phyloP scores from a whole-genome alignment of 495 filamentous ascomycete genomes.

The Xylaria telfairii region DNA sequence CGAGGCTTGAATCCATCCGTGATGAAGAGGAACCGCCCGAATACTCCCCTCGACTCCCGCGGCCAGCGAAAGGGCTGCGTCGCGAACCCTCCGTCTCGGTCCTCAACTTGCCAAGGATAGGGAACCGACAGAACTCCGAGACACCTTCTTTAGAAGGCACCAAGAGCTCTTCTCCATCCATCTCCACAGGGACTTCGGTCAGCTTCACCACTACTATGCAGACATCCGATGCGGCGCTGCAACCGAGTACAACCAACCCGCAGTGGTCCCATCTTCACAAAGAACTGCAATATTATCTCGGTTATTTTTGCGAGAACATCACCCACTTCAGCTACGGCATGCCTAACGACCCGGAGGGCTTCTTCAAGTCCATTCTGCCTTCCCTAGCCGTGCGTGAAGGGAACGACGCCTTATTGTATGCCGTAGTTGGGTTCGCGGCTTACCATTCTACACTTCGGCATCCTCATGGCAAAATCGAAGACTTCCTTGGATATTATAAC shows the following conservation, averaged over 20 bases:
- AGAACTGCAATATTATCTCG: constrained; percentile 79
- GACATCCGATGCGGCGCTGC: constrained; percentile 36
- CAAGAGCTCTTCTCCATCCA: constrained; percentile 57
- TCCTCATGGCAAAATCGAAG: constrained; percentile 71
- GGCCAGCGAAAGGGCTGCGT: constrained; percentile 46
- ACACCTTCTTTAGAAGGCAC: constrained; percentile 56
- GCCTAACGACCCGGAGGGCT: constrained; percentile 68
- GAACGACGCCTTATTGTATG: constrained; percentile 80
- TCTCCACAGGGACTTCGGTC: constrained; percentile 47
- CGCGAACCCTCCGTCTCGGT: constrained; percentile 52
- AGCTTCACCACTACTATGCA: constrained; percentile 41
- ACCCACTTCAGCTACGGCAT: constrained; percentile 82
- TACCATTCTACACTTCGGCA: constrained; percentile 80
- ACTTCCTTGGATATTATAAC: constrained; percentile 91
- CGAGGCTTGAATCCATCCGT: constrained; percentile 64
- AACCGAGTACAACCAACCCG: constrained; percentile 29
- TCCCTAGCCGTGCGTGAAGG: constrained; percentile 72
- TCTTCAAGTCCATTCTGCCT: constrained; percentile 73
- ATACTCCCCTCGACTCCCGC: constrained; percentile 41
- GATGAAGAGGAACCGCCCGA: constrained; percentile 65
- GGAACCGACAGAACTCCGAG: constrained; percentile 53
- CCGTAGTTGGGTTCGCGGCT: constrained; percentile 87
- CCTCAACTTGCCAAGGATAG: constrained; percentile 41
- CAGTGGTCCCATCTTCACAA: constrained; percentile 62
- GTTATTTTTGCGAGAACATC: constrained; percentile 76